phyloP scores from a whole-genome alignment of 306 rosid genomes.

The Biancaea sappan region DNA sequence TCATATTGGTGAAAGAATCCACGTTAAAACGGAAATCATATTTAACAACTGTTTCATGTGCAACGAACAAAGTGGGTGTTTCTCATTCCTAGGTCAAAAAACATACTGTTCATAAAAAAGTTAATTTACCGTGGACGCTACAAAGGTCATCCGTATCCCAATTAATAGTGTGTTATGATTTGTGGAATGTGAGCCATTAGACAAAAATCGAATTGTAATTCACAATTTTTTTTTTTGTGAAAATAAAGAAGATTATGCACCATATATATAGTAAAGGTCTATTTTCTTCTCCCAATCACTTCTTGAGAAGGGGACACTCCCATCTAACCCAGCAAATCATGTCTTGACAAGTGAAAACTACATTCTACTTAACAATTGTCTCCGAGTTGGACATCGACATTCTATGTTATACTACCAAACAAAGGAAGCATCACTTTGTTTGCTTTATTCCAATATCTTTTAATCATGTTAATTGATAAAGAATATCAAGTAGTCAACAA shows the following conservation, averaged over 20 bases:
- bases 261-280: background rate
- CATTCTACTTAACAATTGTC: background rate
- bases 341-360: background rate
- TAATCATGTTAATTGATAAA: background rate
- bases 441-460: background rate
- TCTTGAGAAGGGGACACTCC: background rate
- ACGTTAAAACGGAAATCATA: slow-evolving; percentile 6
- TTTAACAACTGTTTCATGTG: slow-evolving; percentile 17
- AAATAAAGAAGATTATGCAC: background rate
- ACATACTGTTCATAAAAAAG: slow-evolving; percentile 12
- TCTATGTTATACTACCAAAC: background rate
- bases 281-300: background rate
- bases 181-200: background rate
- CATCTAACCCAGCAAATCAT: background rate
- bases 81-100: slow-evolving; percentile 7
- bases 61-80: background rate
- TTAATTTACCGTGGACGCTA: slow-evolving; percentile 6
- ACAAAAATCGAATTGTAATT: background rate
- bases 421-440: background rate
- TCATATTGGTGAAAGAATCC: background rate
- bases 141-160: slow-evolving; percentile 22
- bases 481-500: background rate
- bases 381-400: background rate
- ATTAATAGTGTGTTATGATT: background rate
- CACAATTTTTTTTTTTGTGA: background rate